These are phyloP conservation scores for Melampsora americana DNA, from an alignment of 1,284 basidiomycete species.

Conservation along the genomic window DNA sequence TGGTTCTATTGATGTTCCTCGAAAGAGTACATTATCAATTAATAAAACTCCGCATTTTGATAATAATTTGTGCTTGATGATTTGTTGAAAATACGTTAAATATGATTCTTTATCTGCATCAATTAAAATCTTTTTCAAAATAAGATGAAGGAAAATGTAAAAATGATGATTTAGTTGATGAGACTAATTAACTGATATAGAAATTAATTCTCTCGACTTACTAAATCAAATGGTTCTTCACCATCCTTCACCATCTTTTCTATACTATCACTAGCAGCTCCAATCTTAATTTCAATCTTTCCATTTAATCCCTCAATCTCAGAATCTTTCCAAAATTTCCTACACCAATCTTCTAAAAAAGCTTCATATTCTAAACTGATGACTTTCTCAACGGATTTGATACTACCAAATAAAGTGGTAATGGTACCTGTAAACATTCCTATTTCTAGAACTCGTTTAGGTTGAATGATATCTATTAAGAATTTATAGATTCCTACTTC, in stretches of 20 bases:
- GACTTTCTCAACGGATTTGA: background rate
- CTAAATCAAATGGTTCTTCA: background rate
- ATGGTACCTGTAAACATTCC: background rate
- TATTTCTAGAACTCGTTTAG: background rate
- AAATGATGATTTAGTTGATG: background rate
- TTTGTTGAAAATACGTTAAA: background rate
- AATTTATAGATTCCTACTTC: background rate
- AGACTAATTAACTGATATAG: background rate
- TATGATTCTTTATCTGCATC: background rate
- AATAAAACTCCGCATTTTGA: background rate
- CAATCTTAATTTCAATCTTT: constrained; percentile 1
- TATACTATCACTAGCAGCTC: background rate
- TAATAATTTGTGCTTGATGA: background rate
- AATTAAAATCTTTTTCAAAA: background rate
- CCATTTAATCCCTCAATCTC: background rate
- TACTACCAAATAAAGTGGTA: background rate
- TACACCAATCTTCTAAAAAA: background rate
- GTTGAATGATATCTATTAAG: background rate
- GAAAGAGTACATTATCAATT: background rate
- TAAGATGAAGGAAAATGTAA: background rate
- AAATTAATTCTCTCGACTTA: background rate
- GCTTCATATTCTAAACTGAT: background rate
- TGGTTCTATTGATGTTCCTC: background rate
- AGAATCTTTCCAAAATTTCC: background rate
- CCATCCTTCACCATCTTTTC: background rate